Base-by-base conservation (phyloP, 768 basidiomycete species). In the Auriculariales sp. region DNA sequence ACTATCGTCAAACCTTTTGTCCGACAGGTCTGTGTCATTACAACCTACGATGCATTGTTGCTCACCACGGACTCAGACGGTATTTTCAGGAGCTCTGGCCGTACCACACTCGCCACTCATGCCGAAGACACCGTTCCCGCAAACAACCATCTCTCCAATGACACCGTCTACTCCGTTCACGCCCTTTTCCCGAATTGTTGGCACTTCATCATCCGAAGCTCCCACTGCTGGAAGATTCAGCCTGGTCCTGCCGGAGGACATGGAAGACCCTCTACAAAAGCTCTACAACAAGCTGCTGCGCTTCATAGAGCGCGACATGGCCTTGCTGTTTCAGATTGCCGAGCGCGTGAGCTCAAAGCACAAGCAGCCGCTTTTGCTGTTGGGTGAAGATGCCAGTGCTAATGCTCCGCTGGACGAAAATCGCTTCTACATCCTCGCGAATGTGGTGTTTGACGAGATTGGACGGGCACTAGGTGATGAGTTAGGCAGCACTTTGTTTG, bases 391-490 rank as follows among this genome's bases (percentile, higher is more conserved):
- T 0, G 59, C 56, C 10, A 25, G 52, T 25, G 27, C 27, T 1
- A 60, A 56, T 2, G 60, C 22, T 11, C 24, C 4, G 3, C 24
- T 35, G 19, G 52, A 50, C 6, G 17, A 22, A 24, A 48, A 69
- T 22, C 75, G 78, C 0, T 97, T 92, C 61, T 77, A 89, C 53
- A 81, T 98, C 48, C 75, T 97, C 70, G 78, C 83, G 0, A 83
- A 87, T 57, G 85, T 94, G 7, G 69, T 98, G 3, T 94, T 91
- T 86, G 81, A 81, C 9, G 90, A 93, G 64, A 64, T 94, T 17
- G 84, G 80, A 1, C 68, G 71, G 34, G 75, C 86, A 0, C 77
- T 99, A 45, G 81, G 87, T 72, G 79, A 83, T 52, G 89, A 94
- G 59, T 66, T 98, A 35, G 93, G 94, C 0, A 66, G 65, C 19